A percentile compares a stretch with the other conserved stretches of the same genome.
phyloP scores from a whole-genome alignment of 495 filamentous ascomycete species.

The Aspergillus affinis region DNA sequence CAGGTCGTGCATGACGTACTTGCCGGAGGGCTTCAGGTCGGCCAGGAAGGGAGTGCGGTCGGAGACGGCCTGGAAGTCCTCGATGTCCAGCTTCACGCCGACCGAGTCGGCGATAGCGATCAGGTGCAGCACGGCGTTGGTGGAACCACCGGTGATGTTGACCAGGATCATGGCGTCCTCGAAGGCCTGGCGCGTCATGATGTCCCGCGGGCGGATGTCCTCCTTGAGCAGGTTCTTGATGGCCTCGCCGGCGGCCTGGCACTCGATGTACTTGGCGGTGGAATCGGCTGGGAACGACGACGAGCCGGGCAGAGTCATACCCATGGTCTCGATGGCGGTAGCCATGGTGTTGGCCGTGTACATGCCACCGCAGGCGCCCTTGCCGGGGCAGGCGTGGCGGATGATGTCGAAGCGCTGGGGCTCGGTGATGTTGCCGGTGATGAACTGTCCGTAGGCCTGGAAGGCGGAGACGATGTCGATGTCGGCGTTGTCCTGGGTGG shows the following conservation, averaged over 20 bases:
- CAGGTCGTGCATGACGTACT: constrained; percentile 94
- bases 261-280: constrained; percentile 81
- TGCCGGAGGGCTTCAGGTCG: constrained; percentile 94
- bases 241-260: constrained; percentile 76
- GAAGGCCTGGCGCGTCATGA: constrained; percentile 87
- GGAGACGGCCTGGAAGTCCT: constrained; percentile 95
- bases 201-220: constrained; percentile 86
- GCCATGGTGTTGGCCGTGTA: constrained; percentile 99
- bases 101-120: constrained; percentile 96
- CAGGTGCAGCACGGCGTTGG: constrained; percentile 94
- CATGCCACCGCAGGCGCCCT: constrained; percentile 97
- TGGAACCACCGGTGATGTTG: constrained; percentile 93
- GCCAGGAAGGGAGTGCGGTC: constrained; percentile 91
- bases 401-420: constrained; percentile 92
- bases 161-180: constrained; percentile 96
- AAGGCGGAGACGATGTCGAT: constrained; percentile 97
- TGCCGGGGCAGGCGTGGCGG: constrained; percentile 87
- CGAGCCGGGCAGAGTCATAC: constrained; percentile 91
- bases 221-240: constrained; percentile 84
- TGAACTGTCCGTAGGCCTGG: constrained; percentile 95
- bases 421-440: constrained; percentile 88
- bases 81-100: constrained; percentile 89
- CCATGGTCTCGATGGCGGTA: constrained; percentile 92
- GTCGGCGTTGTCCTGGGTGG: constrained; percentile 66
- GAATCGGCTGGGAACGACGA: constrained; percentile 91